A percentile compares a stretch with the other conserved stretches of the same genome.
Conservation (phyloP, 257 asterid genomes). For the Ocimum tenuiflorum region DNA sequence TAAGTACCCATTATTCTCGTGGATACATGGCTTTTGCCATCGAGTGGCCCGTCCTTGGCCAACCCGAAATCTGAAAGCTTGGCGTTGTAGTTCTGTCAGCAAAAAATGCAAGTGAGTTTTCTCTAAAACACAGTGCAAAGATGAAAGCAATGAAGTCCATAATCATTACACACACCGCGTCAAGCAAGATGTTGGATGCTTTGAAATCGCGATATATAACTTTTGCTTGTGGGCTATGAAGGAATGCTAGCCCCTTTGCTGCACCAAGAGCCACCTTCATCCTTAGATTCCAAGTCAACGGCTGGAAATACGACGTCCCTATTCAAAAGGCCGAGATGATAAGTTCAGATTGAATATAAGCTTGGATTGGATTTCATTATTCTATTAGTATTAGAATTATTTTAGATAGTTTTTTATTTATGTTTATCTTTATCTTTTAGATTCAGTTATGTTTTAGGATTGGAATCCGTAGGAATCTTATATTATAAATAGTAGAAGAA, state of each 20-base stretch:
- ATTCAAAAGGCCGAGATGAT: not conserved
- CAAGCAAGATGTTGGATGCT: constrained; percentile 58
- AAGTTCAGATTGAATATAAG: no score
- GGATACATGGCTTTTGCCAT: constrained; percentile 69
- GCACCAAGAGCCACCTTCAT: constrained; percentile 70
- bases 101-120: not conserved
- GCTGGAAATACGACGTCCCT: constrained; percentile 64
- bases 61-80: constrained; percentile 73
- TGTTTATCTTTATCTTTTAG: no score
- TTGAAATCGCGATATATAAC: constrained; percentile 68
- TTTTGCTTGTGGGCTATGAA: constrained; percentile 58
- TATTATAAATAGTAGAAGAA: no score
- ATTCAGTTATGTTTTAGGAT: no score
- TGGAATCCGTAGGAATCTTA: no score
- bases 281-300: constrained; percentile 53
- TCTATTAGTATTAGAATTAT: no score
- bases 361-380: no score
- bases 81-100: constrained; percentile 49
- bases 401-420: no score
- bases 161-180: constrained; percentile 32
- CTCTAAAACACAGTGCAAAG: not conserved
- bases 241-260: constrained; percentile 65
- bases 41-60: constrained; percentile 66
- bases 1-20: constrained; percentile 70
- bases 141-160: not conserved